Conservation (phyloP, 2,329 filamentous ascomycete genomes). For the Ilyonectria mors-panacis region DNA sequence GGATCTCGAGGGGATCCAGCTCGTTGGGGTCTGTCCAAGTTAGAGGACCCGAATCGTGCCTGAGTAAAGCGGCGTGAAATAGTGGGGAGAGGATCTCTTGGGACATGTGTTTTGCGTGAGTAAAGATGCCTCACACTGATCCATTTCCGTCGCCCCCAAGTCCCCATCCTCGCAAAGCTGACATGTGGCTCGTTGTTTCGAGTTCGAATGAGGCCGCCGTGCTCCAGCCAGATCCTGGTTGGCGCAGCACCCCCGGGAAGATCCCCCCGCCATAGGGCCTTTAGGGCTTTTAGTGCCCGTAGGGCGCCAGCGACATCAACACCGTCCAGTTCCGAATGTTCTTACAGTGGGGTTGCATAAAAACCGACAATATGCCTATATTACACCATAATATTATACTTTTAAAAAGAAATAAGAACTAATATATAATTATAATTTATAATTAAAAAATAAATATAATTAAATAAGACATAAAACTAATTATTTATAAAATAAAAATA, state of each 20-base stretch:
- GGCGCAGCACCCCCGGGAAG: not conserved
- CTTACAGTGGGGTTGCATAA: too few species aligned
- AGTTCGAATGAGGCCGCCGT: not conserved
- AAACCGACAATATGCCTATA: too few species aligned
- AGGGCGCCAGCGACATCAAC: slow-evolving; percentile 70
- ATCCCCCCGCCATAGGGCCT: not conserved
- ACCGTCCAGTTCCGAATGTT: slow-evolving; percentile 88
- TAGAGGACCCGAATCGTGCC: not conserved
- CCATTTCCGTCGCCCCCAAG: not conserved
- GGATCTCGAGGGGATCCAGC: too few species aligned
- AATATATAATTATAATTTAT: too few species aligned
- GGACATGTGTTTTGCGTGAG: not conserved
- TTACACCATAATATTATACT: too few species aligned
- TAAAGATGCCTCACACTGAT: not conserved
- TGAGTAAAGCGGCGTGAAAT: not conserved
- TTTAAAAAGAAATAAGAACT: too few species aligned
- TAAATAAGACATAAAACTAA: too few species aligned
- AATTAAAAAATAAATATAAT: too few species aligned
- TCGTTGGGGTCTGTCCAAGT: too few species aligned
- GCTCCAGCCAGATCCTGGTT: not conserved
- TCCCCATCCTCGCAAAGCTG: not conserved
- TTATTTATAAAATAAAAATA: too few species aligned
- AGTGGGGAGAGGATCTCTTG: not conserved
- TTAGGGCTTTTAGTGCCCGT: not conserved
- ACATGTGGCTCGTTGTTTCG: not conserved